Conservation (phyloP, 495 filamentous ascomycete genomes). For the Pseudotulostoma volvatum region DNA sequence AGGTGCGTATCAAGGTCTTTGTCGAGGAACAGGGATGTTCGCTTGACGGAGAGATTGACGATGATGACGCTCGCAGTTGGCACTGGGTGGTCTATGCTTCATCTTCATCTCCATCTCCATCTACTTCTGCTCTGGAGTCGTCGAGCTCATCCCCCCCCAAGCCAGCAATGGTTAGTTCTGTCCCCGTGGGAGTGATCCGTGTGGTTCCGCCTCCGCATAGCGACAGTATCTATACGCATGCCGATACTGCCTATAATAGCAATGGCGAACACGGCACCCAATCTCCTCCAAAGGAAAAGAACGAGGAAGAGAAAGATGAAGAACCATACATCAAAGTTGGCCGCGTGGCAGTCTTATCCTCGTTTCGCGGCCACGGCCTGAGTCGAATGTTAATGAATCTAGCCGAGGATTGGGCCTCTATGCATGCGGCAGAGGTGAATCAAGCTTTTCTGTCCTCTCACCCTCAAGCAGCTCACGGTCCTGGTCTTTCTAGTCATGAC, state of each 20-base stretch:
- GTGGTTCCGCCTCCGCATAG: constrained; percentile 62
- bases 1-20: constrained; percentile 61
- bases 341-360: constrained; percentile 47
- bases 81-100: constrained; percentile 73
- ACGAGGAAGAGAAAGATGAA: constrained; percentile 4
- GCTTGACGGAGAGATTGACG: constrained; percentile 55
- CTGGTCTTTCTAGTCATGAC: too few species aligned
- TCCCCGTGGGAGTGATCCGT: constrained; percentile 56
- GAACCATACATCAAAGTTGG: constrained; percentile 70
- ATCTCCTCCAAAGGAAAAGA: constrained; percentile 32
- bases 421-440: constrained; percentile 35
- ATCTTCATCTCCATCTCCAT: neutral
- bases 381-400: constrained; percentile 43
- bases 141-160: neutral
- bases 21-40: constrained; percentile 57
- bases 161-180: neutral
- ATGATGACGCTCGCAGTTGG: constrained; percentile 58
- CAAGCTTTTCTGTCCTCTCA: too few species aligned
- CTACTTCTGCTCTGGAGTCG: neutral
- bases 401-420: constrained; percentile 43
- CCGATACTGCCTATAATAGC: constrained; percentile 7
- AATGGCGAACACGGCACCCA: constrained; percentile 10
- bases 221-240: constrained; percentile 32
- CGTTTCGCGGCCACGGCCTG: constrained; percentile 47
- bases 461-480: too few species aligned